Evolutionary conservation across 495 filamentous ascomycete species (phyloP), one percentile per base, ranked within the genome.

Genomic region (Talaromyces borbonicus): DNA sequence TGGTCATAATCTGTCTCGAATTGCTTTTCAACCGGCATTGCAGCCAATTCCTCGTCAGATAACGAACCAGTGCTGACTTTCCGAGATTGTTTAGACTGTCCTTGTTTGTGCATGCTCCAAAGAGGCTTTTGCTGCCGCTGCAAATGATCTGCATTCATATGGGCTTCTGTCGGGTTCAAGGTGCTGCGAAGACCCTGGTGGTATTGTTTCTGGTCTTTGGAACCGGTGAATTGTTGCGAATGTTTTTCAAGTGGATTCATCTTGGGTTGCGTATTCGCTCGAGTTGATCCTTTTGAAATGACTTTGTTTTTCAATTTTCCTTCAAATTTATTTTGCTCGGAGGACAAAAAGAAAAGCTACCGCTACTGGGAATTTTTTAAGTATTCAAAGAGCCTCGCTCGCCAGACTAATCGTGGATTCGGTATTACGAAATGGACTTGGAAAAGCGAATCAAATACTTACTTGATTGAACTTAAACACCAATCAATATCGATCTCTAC

Each of bases 1-100:
- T 46, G 7, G 24, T 46, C 43, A 22, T 46, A 46, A 14, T 46
- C 43, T 8, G 43, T 46, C 43, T 46, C 43, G 26, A 46, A 46
- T 29, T 46, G 43, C 8, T 46, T 33, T 24, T 46, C 43, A 12
- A 46, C 29, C 20, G 43, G 43, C 30, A 46, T 5, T 5, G 27
- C 16, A 24, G 43, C 29, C 11, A 46, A 20, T 8, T 46, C 43
- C 4, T 41, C 38, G 5, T 41, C 38, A 3, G 38, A 41, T 11
- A 41, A 26, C 12, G 38, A 41, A 5, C 38, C 38, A 6, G 38
- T 26, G 19, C 19, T 35, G 4, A 22, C 5, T n/a, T 46, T 46
- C 23, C 30, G 27, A n/a, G 18, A 14, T 20, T 44, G 24, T 14
- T 24, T 11, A 8, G 15, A 12, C n/a, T 46, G 16, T 20, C 30